Evolutionary conservation across 2,329 filamentous ascomycete genomes (phyloP).

Genomic region (Ambrosiella xylebori): DNA sequence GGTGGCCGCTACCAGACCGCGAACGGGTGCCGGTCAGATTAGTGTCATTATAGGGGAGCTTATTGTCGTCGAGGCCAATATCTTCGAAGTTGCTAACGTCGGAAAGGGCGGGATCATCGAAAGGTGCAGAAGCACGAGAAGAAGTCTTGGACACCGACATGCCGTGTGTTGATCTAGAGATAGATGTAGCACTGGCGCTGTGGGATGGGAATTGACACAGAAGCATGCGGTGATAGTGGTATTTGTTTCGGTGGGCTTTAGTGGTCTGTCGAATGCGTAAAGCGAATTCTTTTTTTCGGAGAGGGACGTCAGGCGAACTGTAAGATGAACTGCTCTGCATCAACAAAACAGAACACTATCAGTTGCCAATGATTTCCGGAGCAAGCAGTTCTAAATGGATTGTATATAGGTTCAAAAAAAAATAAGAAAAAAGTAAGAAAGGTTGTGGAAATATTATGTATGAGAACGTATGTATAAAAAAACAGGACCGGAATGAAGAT

Average conservation of each 20-base stretch:
- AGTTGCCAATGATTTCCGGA: too few relatives aligned
- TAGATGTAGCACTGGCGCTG: neutral
- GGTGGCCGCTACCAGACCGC: constrained; percentile 17
- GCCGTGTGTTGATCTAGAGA: constrained; percentile 23
- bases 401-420: neutral
- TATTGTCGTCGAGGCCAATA: constrained; percentile 61
- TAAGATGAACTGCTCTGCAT: too few relatives aligned
- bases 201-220: neutral
- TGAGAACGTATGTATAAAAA: neutral
- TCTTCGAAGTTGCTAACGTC: constrained; percentile 83
- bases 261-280: neutral
- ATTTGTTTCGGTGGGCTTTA: neutral
- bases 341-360: too few relatives aligned
- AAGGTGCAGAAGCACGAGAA: constrained; percentile 65
- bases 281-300: too few relatives aligned
- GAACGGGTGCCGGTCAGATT: constrained; percentile 18
- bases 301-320: too few relatives aligned
- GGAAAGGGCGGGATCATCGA: constrained; percentile 53
- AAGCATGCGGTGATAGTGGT: neutral
- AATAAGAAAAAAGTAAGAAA: neutral
- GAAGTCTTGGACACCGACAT: constrained; percentile 73
- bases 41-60: constrained; percentile 14
- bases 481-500: neutral
- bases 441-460: neutral
- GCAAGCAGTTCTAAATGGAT: too few relatives aligned